A percentile compares a stretch with the other conserved stretches of the same genome.
These are phyloP conservation scores for Hypoxylon cercidicola DNA, from an alignment of 495 filamentous ascomycete genomes.

Conservation along the genomic window DNA sequence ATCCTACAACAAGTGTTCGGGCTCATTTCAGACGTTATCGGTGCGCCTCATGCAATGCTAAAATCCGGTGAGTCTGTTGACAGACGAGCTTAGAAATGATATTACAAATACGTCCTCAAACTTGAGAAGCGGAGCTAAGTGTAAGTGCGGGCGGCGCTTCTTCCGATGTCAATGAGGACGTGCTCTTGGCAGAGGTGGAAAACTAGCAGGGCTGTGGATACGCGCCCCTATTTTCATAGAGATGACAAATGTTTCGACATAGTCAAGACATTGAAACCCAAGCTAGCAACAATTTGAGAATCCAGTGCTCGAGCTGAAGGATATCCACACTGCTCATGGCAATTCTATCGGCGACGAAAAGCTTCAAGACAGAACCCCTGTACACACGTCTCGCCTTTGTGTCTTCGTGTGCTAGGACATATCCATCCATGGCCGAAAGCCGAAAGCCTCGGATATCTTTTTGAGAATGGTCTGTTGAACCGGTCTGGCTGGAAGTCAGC, in stretches of 20 bases:
- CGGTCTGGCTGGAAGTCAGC: constrained; percentile 41
- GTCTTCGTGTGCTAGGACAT: constrained; percentile 48
- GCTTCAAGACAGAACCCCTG: constrained; percentile 43
- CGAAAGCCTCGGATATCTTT: constrained; percentile 51
- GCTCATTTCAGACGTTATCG: constrained; percentile 11
- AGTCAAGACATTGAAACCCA: constrained; percentile 38
- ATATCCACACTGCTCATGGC: constrained; percentile 45
- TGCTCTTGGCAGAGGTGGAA: no score
- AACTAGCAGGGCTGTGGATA: not conserved
- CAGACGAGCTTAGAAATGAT: not conserved
- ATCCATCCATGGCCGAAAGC: constrained; percentile 56
- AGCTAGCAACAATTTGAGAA: constrained; percentile 41
- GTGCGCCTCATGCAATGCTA: constrained; percentile 3
- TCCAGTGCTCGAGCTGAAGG: constrained; percentile 39
- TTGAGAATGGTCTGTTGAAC: constrained; percentile 12
- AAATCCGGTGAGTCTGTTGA: not conserved
- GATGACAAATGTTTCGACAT: constrained; percentile 1
- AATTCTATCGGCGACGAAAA: constrained; percentile 52
- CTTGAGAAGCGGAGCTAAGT: not conserved
- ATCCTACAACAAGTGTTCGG: constrained; percentile 5
- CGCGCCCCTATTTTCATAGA: not conserved
- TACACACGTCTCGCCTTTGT: constrained; percentile 37
- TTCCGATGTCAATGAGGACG: not conserved
- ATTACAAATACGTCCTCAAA: constrained; percentile 21
- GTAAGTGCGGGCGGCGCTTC: not conserved